Base-by-base conservation (phyloP, 2,329 filamentous ascomycete species). In the Penicillium sp. region DNA sequence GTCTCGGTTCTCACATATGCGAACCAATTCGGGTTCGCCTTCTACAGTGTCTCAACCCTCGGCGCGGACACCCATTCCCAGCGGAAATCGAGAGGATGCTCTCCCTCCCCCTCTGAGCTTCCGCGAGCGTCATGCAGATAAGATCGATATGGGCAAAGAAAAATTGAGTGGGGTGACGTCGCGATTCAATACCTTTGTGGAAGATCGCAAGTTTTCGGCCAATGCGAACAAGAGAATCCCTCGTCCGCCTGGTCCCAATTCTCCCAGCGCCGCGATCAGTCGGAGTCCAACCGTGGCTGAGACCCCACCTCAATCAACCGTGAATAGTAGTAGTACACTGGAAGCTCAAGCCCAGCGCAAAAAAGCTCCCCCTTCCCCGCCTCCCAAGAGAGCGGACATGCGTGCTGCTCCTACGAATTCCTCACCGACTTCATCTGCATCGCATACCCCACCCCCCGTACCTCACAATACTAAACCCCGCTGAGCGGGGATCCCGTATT, bases 41-140 rank as follows among this genome's bases (percentile, higher is more conserved):
- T 64, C 66, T 46, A 65, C 71, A 46, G 67, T 70, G 14, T 60
- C 70, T 28, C 55, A 73, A 43, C 74, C 72, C 33, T 73, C 79
- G 55, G 65, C 71, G 16, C 75, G 77, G 64, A 75, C 84, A 83
- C 54, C 85, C 84, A 64, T 82, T 89, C 66, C 87, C 87, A 1
- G 83, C 84, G 3, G 84, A 84, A 1, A 85, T 89, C 1, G 87
- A 85, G 57, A 0, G 6, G 42, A 56, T 11, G 38, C 55, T 65
- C 87, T 2, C 77, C 84, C 4, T 87, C 91, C 68, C 81, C 84
- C 8, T 79, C 81, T 80, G 60, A 76, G 81, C 87, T 14, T 88
- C 85, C 1, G 80, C 81, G 30, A 89, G 87, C 40, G 84, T 84
- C 42, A 88, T 86, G 61, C 88, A 3, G 88, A 89, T 19, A 87